Percentiles rank a stretch among this genome's conserved stretches.
Evolutionary conservation across 208 protist genomes (phyloP).

Genomic region (Sergeia podlipaevii): DNA sequence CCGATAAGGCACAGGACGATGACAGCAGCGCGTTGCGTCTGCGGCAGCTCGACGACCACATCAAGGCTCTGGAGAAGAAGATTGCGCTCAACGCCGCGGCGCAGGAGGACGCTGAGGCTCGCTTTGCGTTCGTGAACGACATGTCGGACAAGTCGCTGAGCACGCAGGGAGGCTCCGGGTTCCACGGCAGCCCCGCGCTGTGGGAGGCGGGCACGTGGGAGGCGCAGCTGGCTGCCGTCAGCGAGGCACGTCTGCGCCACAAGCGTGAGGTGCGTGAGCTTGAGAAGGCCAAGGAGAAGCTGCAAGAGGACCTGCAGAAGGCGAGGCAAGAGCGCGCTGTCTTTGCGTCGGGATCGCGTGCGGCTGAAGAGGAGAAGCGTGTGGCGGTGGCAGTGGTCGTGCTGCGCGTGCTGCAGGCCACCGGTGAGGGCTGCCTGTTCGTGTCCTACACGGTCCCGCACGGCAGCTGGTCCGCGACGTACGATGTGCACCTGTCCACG

Average conservation of each 20-base stretch:
- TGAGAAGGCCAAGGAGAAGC: neutral
- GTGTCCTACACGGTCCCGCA: slow-evolving; percentile 17
- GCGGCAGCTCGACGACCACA: slow-evolving; percentile 2
- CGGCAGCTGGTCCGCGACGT: slow-evolving; percentile 15
- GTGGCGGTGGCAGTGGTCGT: slow-evolving; percentile 8
- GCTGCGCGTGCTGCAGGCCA: neutral
- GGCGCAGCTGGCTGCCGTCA: slow-evolving; percentile 11
- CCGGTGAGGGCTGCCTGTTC: slow-evolving; percentile 5
- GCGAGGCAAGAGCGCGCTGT: neutral
- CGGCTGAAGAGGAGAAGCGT: neutral
- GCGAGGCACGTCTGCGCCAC: neutral
- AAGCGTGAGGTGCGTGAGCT: slow-evolving; percentile 1
- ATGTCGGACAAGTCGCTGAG: slow-evolving; percentile 2
- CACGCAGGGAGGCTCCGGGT: slow-evolving; percentile 3
- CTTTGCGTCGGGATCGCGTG: neutral
- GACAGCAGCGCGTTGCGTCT: neutral
- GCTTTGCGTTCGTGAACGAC: slow-evolving; percentile 13
- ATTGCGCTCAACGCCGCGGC: slow-evolving; percentile 7
- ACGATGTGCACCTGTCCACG: slow-evolving; percentile 18
- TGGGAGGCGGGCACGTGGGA: slow-evolving; percentile 14
- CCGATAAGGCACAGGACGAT: neutral
- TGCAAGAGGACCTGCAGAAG: neutral
- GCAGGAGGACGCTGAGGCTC: slow-evolving; percentile 1
- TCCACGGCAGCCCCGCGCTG: neutral
- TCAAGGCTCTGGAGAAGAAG: slow-evolving; percentile 1